These are phyloP conservation scores for Passalora sequoiae DNA, from an alignment of 2,329 filamentous ascomycete genomes.

Conservation along the genomic window DNA sequence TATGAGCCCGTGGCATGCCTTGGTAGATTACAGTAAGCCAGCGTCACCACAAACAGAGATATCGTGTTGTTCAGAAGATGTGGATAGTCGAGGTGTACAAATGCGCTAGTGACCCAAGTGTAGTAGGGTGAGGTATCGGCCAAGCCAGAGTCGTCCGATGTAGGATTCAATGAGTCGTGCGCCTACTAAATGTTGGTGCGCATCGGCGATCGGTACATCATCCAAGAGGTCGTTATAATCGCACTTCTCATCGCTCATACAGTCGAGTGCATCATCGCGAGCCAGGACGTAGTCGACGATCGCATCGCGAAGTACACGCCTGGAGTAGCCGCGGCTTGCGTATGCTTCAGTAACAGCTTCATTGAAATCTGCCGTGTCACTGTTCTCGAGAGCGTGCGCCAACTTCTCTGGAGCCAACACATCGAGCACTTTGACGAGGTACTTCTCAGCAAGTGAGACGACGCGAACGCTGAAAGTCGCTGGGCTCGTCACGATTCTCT, in stretches of 20 bases:
- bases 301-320: neutral
- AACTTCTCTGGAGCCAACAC: neutral
- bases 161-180: too few relatives aligned
- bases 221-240: neutral
- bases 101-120: conserved; percentile 13
- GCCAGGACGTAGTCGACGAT: neutral
- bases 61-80: conserved; percentile 10
- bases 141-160: too few relatives aligned
- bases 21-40: conserved; percentile 7
- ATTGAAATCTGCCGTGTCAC: neutral
- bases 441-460: conserved; percentile 3
- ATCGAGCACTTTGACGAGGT: conserved; percentile 1
- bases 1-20: conserved; percentile 11
- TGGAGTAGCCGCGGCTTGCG: neutral
- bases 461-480: conserved; percentile 1
- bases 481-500: neutral
- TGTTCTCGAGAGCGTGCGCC: neutral
- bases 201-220: neutral
- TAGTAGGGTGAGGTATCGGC: too few relatives aligned
- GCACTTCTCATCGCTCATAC: neutral
- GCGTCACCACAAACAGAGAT: conserved; percentile 1
- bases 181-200: too few relatives aligned
- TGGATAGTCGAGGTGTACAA: conserved; percentile 9
- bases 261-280: neutral
- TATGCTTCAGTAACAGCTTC: neutral